phyloP scores from a whole-genome alignment of 352 stramenopile genomes.

The Globisporangium orthogonon region DNA sequence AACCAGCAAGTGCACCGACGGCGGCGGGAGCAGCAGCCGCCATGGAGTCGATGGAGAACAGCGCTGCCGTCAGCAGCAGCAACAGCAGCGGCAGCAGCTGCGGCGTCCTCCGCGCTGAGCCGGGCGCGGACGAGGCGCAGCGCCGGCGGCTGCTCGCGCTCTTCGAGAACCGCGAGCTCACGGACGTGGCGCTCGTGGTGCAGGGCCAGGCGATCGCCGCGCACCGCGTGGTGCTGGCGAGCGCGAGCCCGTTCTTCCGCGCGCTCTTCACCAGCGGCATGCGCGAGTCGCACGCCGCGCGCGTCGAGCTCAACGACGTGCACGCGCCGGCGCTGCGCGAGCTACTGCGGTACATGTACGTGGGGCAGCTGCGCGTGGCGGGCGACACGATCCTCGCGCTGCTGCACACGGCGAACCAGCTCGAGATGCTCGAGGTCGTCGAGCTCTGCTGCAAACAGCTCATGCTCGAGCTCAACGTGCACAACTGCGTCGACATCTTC shows the following conservation, averaged over 20 bases:
- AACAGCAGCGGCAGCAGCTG: not conserved
- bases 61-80: not conserved
- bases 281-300: conserved; percentile 36
- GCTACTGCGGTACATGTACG: conserved; percentile 66
- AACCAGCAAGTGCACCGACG: too few relatives aligned
- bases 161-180: conserved; percentile 39
- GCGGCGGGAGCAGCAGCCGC: conserved; percentile 1
- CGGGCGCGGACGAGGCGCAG: conserved; percentile 21
- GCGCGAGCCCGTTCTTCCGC: conserved; percentile 62
- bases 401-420: conserved; percentile 55
- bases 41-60: conserved; percentile 25
- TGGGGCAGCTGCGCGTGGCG: conserved; percentile 42
- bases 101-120: conserved; percentile 9
- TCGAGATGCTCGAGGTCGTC: conserved; percentile 65
- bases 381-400: conserved; percentile 60
- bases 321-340: conserved; percentile 34
- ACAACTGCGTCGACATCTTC: conserved; percentile 74
- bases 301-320: conserved; percentile 52
- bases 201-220: conserved; percentile 34
- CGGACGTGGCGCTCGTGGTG: conserved; percentile 59
- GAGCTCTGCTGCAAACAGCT: conserved; percentile 70
- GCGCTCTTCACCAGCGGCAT: conserved; percentile 75
- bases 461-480: conserved; percentile 55
- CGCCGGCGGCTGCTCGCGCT: conserved; percentile 41
- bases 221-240: conserved; percentile 58